Evolutionary conservation across 108 stramenopile species (phyloP), one percentile per base, ranked within the genome.

Genomic region (Nitzschia inconspicua): DNA sequence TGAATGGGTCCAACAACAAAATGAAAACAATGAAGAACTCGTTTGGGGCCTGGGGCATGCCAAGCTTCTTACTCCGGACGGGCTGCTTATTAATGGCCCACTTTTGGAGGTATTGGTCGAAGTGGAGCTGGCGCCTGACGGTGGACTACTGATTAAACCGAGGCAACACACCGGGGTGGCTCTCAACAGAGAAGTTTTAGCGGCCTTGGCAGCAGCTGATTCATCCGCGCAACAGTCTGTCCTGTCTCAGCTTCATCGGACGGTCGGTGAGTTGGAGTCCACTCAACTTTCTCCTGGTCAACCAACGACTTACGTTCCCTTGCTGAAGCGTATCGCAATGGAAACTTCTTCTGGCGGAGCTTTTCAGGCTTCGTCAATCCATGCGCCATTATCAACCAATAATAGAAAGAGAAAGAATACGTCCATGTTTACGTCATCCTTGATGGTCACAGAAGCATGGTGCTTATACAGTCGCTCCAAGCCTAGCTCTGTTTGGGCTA

Each of bases 1-100:
- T 56, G 81, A 82, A 72, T 75, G 76, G 74, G 32, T 56, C 19
- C 73, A 78, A 16, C 50, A 65, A 44, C 53, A 65, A 29, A 25
- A 49, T 30, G 49, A 66, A 19, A 62, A 57, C 46, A 30, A 54
- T 9, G 27, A 54, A 36, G 81, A 82, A 31, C 47, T 82, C 4
- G 62, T 82, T 44, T 82, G 75, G 75, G 76, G 76, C 26, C 49
- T 82, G 32, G 81, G 81, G 8, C 77, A 78, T 52, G 81, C 77
- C 39, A 56, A 57, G 39, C 35, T 46, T 22, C 40, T 36, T 29
- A 26, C 35, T n/a, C 22, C 7, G 3, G 55, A 75, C 37, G 55
- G 54, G 4, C 44, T 32, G 4, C 34, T 53, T 34, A 49, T 56
- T 16, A 66, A 80, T 59, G 76, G 78, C 36, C 83, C 78, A 22